Conservation (phyloP, 495 filamentous ascomycete species). For the Penicillium cinerascens region DNA sequence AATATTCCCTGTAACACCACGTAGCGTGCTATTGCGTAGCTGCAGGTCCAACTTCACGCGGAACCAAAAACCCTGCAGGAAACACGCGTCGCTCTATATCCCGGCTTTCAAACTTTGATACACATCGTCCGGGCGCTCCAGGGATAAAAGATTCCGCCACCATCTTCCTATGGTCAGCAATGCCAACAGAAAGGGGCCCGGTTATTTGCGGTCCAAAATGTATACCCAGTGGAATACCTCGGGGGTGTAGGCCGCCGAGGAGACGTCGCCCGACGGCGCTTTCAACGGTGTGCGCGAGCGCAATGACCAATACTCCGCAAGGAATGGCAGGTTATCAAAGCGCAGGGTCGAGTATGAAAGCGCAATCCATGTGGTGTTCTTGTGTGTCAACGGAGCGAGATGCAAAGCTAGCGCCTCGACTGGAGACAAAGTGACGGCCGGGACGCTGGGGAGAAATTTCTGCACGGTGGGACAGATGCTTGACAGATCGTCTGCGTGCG, state of each 20-base stretch:
- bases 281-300: conserved; percentile 34
- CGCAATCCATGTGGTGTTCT: conserved; percentile 32
- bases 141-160: background rate
- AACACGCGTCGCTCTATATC: background rate
- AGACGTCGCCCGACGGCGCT: conserved; percentile 35
- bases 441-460: conserved; percentile 6
- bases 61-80: background rate
- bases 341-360: conserved; percentile 39
- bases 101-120: background rate
- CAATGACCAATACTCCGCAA: conserved; percentile 30
- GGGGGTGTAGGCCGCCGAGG: conserved; percentile 30
- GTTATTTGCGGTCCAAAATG: conserved; percentile 32
- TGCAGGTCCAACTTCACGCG: background rate
- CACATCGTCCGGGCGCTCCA: background rate
- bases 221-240: conserved; percentile 45
- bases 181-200: background rate
- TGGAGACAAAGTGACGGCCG: conserved; percentile 20
- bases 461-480: conserved; percentile 25
- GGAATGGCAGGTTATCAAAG: conserved; percentile 27
- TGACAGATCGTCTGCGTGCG: conserved; percentile 3
- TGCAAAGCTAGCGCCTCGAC: conserved; percentile 40
- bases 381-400: conserved; percentile 30
- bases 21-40: background rate
- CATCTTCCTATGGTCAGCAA: background rate
- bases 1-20: background rate